Evolutionary conservation across 2,329 filamentous ascomycete species (phyloP).

Genomic region (Diaporthe citri): DNA sequence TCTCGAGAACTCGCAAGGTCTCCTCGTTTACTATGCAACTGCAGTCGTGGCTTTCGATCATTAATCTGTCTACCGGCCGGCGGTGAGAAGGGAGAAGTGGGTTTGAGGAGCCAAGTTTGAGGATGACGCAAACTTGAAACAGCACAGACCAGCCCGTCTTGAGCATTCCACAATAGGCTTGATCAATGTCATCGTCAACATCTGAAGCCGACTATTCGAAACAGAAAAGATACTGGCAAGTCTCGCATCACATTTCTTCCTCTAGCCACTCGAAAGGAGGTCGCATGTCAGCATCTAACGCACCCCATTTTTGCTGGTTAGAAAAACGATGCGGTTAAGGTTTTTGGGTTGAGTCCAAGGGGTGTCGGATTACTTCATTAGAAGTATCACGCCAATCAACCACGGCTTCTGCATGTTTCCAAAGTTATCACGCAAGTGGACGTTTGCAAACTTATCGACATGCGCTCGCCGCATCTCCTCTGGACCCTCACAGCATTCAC

Average conservation of each 20-base stretch:
- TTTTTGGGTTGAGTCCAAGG: background rate
- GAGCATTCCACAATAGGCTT: background rate
- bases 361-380: background rate
- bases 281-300: background rate
- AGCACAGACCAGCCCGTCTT: constrained; percentile 18
- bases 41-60: background rate
- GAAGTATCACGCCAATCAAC: background rate
- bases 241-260: background rate
- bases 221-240: background rate
- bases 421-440: background rate
- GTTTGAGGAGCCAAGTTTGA: background rate
- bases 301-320: background rate
- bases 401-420: background rate
- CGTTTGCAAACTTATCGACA: background rate
- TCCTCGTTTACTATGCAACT: background rate
- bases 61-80: background rate
- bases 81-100: background rate
- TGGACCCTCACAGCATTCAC: background rate
- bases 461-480: background rate
- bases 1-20: background rate
- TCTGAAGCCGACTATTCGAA: background rate
- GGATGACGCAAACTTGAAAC: constrained; percentile 21
- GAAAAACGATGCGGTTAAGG: background rate
- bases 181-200: background rate
- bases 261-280: background rate